Conservation (phyloP, 257 asterid genomes). For the Jacaranda copaia region DNA sequence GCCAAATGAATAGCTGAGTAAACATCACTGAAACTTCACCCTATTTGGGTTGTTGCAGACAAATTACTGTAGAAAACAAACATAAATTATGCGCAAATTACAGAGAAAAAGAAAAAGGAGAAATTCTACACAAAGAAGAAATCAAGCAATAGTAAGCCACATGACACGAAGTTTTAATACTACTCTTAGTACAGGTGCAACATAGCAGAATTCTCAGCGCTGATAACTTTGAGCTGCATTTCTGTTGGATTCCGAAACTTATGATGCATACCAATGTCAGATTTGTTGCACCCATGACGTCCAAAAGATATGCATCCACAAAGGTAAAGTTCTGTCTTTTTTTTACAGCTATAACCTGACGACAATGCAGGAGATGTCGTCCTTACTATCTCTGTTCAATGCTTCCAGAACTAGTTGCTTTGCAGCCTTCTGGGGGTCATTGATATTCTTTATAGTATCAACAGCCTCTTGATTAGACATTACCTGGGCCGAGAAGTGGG, state of each 20-base stretch:
- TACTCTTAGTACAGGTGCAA: no score
- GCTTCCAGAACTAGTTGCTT: conserved; percentile 79
- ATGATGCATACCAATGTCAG: conserved; percentile 22
- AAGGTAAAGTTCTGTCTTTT: neutral
- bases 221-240: conserved; percentile 17
- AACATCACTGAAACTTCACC: conserved; percentile 30
- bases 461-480: conserved; percentile 88
- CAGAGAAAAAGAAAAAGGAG: conserved; percentile 35
- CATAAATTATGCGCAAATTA: conserved; percentile 42
- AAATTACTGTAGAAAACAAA: conserved; percentile 36
- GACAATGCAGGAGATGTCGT: conserved; percentile 90
- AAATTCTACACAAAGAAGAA: conserved; percentile 52
- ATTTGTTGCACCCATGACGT: conserved; percentile 29
- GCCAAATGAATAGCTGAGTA: conserved; percentile 31
- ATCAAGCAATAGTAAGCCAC: conserved; percentile 54
- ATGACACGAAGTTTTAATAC: conserved; percentile 33
- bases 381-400: conserved; percentile 82
- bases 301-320: conserved; percentile 33
- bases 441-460: conserved; percentile 73
- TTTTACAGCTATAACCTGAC: conserved; percentile 77
- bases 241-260: conserved; percentile 34
- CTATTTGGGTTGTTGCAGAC: conserved; percentile 42
- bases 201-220: no score
- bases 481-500: conserved; percentile 49
- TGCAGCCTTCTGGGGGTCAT: conserved; percentile 90